Evolutionary conservation across 139 green algal genomes (phyloP).

Genomic region (Marvania coccoides): DNA sequence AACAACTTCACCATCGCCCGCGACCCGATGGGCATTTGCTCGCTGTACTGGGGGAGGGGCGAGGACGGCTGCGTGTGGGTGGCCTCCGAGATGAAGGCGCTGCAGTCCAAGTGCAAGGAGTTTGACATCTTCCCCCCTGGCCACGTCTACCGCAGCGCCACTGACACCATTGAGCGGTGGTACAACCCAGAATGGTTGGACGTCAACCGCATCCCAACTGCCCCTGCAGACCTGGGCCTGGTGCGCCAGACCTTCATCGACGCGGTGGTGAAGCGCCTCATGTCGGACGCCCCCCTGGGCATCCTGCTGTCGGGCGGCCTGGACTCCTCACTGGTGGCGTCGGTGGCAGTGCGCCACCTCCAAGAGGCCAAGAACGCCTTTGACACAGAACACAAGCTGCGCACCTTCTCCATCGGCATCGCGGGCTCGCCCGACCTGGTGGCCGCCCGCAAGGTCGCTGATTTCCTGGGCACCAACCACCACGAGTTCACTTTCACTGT

Average conservation of each 20-base stretch:
- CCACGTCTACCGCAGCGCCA: slow-evolving; percentile 74
- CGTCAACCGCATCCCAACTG: slow-evolving; percentile 23
- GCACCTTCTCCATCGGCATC: slow-evolving; percentile 90
- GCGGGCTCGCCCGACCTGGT: slow-evolving; percentile 85
- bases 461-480: slow-evolving; percentile 90
- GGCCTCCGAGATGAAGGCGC: slow-evolving; percentile 93
- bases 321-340: slow-evolving; percentile 87
- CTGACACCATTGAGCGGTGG: slow-evolving; percentile 63
- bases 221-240: slow-evolving; percentile 25
- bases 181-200: slow-evolving; percentile 79
- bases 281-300: slow-evolving; percentile 91
- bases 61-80: slow-evolving; percentile 84
- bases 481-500: slow-evolving; percentile 97
- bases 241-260: slow-evolving; percentile 63
- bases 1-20: slow-evolving; percentile 66
- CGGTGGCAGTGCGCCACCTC: slow-evolving; percentile 63
- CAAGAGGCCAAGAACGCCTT: slow-evolving; percentile 46
- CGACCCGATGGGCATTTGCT: slow-evolving; percentile 91
- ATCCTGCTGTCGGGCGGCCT: slow-evolving; percentile 94
- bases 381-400: slow-evolving; percentile 52
- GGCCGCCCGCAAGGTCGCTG: slow-evolving; percentile 80
- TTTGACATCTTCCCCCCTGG: slow-evolving; percentile 76
- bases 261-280: slow-evolving; percentile 88
- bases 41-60: slow-evolving; percentile 87
- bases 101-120: slow-evolving; percentile 55